These are phyloP conservation scores for Phytophthora litchii DNA, from an alignment of 352 stramenopile species.

Conservation along the genomic window DNA sequence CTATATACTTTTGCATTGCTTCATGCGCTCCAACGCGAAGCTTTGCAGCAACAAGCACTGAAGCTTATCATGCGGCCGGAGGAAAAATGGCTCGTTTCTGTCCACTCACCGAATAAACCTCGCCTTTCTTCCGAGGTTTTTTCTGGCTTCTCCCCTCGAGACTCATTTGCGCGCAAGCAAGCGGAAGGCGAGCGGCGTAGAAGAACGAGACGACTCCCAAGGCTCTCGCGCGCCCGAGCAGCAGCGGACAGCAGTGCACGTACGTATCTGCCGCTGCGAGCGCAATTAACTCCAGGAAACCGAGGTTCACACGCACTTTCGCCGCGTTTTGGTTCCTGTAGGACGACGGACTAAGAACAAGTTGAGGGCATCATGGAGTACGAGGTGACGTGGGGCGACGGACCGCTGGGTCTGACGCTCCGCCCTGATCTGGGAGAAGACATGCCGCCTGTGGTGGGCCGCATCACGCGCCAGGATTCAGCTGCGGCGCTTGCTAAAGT, in stretches of 20 bases:
- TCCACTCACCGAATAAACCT: constrained; percentile 23
- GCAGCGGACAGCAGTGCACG: constrained; percentile 19
- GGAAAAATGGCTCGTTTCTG: constrained; percentile 3
- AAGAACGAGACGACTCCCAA: constrained; percentile 22
- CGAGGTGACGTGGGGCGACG: constrained; percentile 86
- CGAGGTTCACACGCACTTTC: constrained; percentile 1
- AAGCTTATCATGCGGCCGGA: constrained; percentile 4
- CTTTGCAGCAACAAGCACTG: constrained; percentile 1
- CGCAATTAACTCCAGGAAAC: not conserved
- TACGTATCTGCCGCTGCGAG: constrained; percentile 8
- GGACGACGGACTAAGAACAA: not conserved
- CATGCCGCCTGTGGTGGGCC: constrained; percentile 87
- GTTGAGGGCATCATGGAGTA: constrained; percentile 71
- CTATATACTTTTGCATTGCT: not conserved
- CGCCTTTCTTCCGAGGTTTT: constrained; percentile 21
- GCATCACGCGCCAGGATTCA: constrained; percentile 87
- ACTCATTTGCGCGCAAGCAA: constrained; percentile 32
- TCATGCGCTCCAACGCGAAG: not conserved
- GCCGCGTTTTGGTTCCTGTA: constrained; percentile 15
- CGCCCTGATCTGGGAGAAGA: constrained; percentile 84
- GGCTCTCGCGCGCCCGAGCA: constrained; percentile 2
- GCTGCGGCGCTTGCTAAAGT: constrained; percentile 81
- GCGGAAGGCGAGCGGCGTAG: constrained; percentile 24
- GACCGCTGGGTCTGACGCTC: constrained; percentile 80
- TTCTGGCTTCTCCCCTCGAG: constrained; percentile 28